Base-by-base conservation (phyloP, 495 filamentous ascomycete species). In the Penicillium argentinense region DNA sequence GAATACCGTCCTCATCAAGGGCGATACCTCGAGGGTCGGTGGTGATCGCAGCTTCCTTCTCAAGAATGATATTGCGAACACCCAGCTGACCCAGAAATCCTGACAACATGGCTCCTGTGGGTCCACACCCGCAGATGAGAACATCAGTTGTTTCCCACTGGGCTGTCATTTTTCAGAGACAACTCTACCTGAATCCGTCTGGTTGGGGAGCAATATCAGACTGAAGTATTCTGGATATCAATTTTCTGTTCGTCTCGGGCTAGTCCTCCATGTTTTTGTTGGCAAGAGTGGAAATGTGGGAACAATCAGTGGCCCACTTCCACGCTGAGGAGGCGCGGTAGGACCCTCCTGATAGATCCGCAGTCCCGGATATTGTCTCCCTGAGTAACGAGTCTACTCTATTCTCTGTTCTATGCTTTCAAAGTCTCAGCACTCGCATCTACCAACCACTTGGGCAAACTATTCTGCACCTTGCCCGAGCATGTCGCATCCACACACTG, bases 11-110 rank as follows among this genome's bases (percentile, higher is more conserved):
- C 24, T 73, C 68, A 21, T 75, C 74, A 11, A 81, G 56, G 12
- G 67, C 72, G 29, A 81, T 73, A 1, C 75, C 77, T 16, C 75
- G 60, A 0, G 77, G 76, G 50, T 81, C 77, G 1, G 69, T 68
- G 0, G 64, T 72, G 21, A 79, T 77, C 1, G 59, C 67, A 8
- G 45, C 23, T 9, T 73, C 71, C 29, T 67, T 72, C 42, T 80
- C 73, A 1, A 80, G 48, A 0, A 78, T 45, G 11, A 73, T 51
- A 32, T 64, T 62, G 13, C 21, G 42, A 19, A 69, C 42, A 0
- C 34, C 25, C 44, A 65, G 39, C 21, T 51, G 51, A 5, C 61
- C 53, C 4, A 71, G 48, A 43, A 68, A 65, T 0, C 53, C 69
- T 3, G 66, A 69, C 1, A 73, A 43, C 60, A 70, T 55, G 0